Base-by-base conservation (phyloP, 768 basidiomycete genomes). In the Grammothele lineata region DNA sequence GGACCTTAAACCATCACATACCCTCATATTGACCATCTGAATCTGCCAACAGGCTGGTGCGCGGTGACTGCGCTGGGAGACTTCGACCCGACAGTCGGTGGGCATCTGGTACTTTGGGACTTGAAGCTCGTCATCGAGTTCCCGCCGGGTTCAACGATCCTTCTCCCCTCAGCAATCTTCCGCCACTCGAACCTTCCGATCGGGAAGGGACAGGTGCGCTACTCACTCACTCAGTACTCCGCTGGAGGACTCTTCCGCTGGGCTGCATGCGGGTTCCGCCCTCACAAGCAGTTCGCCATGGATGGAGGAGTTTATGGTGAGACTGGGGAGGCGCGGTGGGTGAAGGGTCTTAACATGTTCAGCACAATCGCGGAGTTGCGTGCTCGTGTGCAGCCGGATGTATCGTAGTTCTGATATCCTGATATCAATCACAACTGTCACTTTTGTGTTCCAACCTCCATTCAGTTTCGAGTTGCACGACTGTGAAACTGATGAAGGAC, bases 101-200 rank as follows among this genome's bases (percentile, higher is more conserved):
- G 59, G 0, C 59, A 61, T 30, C 26, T 61, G 9, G 39, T 57
- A 17, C 51, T 61, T 1, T 34, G 39, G 23, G 45, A 54, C 17
- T 21, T 51, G 2, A 40, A 42, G 12, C 40, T 59, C 21, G 36
- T 59, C 42, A 46, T 59, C 21, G 58, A 59, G 34, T 57, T 57
- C 27, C 59, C 55, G 8, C 55, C 49, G n/a, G 57, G 57, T 3
- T 26, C 39, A 1, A 47, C 42, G 14, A 44, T 57, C 40, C 42
- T 57, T 35, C 37, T 62, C 17, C 59, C 60, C 1, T 59, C 56
- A 11, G 60, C 54, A 3, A 21, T 45, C 4, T 17, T 60, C 24
- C 35, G 39, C 5, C 58, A 61, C 30, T 38, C 32, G 11, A 61
- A 61, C 34, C 47, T 44, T 1, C 17, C 45, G 0, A 34, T 60